These are phyloP conservation scores for Teunomyces atbi DNA, from an alignment of 805 yeast genomes.

Conservation along the genomic window DNA sequence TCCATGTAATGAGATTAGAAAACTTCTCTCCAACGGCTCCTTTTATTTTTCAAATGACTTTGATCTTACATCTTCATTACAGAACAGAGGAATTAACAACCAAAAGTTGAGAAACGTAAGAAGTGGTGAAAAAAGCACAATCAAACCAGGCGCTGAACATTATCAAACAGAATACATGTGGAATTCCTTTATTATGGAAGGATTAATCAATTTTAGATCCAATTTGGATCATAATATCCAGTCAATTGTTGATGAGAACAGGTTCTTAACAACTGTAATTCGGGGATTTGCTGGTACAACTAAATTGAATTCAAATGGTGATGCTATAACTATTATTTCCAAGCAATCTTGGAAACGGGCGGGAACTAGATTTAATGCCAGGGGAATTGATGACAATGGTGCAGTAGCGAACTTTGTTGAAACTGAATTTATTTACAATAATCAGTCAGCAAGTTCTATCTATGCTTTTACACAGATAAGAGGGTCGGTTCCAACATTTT, in stretches of 20 bases:
- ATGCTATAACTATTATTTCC: slow-evolving; percentile 73
- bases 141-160: slow-evolving; percentile 26
- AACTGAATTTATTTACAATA: slow-evolving; percentile 75
- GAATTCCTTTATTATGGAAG: slow-evolving; percentile 89
- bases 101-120: slow-evolving; percentile 14
- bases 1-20: slow-evolving; percentile 80
- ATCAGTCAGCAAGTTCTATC: slow-evolving; percentile 43
- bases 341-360: slow-evolving; percentile 97
- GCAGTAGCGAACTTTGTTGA: slow-evolving; percentile 47
- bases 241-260: slow-evolving; percentile 64
- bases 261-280: slow-evolving; percentile 86
- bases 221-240: slow-evolving; percentile 63
- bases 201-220: slow-evolving; percentile 69
- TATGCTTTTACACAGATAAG: slow-evolving; percentile 87
- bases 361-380: slow-evolving; percentile 94
- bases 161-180: slow-evolving; percentile 92
- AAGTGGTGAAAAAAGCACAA: not conserved
- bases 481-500: slow-evolving; percentile 93
- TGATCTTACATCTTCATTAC: slow-evolving; percentile 86
- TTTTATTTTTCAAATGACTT: slow-evolving; percentile 91
- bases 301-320: slow-evolving; percentile 37
- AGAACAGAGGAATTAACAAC: slow-evolving; percentile 60
- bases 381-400: slow-evolving; percentile 85
- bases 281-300: slow-evolving; percentile 92
- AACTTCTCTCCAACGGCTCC: slow-evolving; percentile 80